Base-by-base conservation (phyloP, 345 rosid genomes). In the Linum lewisii region DNA sequence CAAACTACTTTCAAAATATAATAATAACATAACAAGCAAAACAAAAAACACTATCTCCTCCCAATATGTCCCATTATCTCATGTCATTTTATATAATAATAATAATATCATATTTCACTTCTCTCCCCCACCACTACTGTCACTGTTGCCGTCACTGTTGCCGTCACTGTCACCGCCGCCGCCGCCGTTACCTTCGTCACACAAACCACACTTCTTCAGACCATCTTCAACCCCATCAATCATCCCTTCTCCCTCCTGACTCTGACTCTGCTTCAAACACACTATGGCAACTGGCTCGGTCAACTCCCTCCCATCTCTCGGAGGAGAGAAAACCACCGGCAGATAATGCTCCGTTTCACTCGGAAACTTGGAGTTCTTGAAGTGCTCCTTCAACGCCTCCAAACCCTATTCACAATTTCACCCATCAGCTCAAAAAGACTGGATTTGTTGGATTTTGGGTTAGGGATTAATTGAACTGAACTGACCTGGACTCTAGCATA, bases 401-500 rank as follows among this genome's bases (percentile, higher is more conserved):
- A 85, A 77, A 21, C 99, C 99, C 99, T 93, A 67, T 54, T 21
- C 38, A 24, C 34, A 29, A 8, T n/a, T 38, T 23, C 47, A 10
- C 21, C 7, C 7, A 7, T 6, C 18, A 20, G 16, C 8, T 49
- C 0, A n/a, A 38, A 0, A 21, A 58, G 13, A 21, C 37, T 16
- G 15, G 0, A 32, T 1, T 15, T 2, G 20, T 44, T 2, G 1
- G 13, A 55, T 1, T 21, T 23, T 24, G 3, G 5, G 15, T 21
- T 6, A 8, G 18, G 25, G 36, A 26, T 16, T n/a, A 24, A 57
- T 20, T 29, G 36, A 11, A 65, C n/a, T n/a, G n/a, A n/a, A n/a
- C n/a, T n/a, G n/a, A 84, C 99, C 92, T 89, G 99, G 63, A 93
- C 76, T 72, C 95, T 77, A 0, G 97, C 99, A 26, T 89, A 93